Evolutionary conservation across 2,329 filamentous ascomycete genomes (phyloP).

Genomic region (Didymellaceae sp.): DNA sequence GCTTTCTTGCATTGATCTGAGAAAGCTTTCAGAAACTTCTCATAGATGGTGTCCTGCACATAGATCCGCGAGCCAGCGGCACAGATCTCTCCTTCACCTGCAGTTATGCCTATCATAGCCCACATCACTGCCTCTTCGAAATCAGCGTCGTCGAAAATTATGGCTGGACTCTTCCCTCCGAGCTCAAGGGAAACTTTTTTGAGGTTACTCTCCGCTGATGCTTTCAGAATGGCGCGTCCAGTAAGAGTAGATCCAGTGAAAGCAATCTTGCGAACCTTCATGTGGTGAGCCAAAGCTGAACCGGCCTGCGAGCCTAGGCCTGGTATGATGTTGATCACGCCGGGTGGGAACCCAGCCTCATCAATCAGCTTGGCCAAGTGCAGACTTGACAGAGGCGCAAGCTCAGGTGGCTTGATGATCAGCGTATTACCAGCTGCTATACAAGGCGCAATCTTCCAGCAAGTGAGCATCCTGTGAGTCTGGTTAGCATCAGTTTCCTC

Average conservation of each 20-base stretch:
- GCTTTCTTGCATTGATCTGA: constrained; percentile 47
- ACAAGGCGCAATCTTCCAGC: constrained; percentile 62
- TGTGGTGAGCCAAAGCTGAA: constrained; percentile 67
- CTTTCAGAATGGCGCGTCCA: constrained; percentile 64
- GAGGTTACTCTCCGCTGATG: constrained; percentile 44
- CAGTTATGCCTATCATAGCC: constrained; percentile 45
- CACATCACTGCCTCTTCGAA: constrained; percentile 51
- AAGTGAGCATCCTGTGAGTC: too few relatives aligned
- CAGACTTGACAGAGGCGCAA: constrained; percentile 56
- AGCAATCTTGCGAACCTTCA: constrained; percentile 73
- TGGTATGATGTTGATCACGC: constrained; percentile 52
- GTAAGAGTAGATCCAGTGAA: constrained; percentile 78
- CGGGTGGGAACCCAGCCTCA: constrained; percentile 49
- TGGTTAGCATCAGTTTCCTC: too few relatives aligned
- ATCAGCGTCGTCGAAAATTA: constrained; percentile 55
- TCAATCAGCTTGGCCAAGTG: constrained; percentile 34
- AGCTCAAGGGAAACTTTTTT: constrained; percentile 54
- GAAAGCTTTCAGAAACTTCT: constrained; percentile 45
- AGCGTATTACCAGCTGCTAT: constrained; percentile 62
- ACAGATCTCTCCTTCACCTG: constrained; percentile 50
- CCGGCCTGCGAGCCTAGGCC: constrained; percentile 67
- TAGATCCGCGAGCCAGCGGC: constrained; percentile 47
- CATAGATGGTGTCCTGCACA: constrained; percentile 46
- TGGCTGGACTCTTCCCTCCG: constrained; percentile 53
- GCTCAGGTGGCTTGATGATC: constrained; percentile 62